Evolutionary conservation across 176 grass and related monocot species (phyloP).

Genomic region (Rhynchospora breviuscula): DNA sequence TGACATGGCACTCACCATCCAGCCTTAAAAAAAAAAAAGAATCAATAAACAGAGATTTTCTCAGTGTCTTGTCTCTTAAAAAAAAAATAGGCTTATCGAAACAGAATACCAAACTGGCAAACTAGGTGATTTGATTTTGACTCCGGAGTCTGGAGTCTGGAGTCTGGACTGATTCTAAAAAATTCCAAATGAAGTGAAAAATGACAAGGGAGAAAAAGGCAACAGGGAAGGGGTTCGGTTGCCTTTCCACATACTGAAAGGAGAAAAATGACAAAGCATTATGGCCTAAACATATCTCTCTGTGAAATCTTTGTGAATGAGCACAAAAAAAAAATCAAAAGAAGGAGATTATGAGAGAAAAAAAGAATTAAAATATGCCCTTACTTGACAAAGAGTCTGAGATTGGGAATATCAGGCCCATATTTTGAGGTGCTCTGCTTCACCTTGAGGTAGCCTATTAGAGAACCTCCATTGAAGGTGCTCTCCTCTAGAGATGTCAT

Average conservation of each 20-base stretch:
- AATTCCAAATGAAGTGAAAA: background rate
- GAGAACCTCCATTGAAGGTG: conserved; percentile 40
- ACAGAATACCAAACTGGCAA: background rate
- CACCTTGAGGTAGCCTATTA: conserved; percentile 61
- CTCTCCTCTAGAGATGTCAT: conserved; percentile 57
- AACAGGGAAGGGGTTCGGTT: no score
- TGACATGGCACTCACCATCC: no score
- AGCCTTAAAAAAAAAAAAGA: background rate
- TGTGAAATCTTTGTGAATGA: conserved; percentile 30
- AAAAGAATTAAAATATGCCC: background rate
- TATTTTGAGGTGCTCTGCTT: conserved; percentile 57
- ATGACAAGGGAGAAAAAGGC: no score
- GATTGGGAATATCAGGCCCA: conserved; percentile 80
- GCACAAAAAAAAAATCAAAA: background rate
- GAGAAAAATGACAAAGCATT: background rate
- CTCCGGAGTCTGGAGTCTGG: background rate
- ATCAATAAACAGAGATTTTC: background rate
- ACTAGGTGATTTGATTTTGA: background rate
- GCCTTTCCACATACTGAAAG: no score
- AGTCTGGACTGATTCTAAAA: background rate
- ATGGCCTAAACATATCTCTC: background rate
- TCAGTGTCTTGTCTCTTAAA: no score
- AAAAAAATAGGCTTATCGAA: background rate
- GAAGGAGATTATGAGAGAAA: background rate
- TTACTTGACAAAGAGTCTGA: conserved; percentile 96